Percentiles rank a stretch among this genome's conserved stretches.
phyloP scores from a whole-genome alignment of 352 stramenopile genomes.

The Pythium biforme region DNA sequence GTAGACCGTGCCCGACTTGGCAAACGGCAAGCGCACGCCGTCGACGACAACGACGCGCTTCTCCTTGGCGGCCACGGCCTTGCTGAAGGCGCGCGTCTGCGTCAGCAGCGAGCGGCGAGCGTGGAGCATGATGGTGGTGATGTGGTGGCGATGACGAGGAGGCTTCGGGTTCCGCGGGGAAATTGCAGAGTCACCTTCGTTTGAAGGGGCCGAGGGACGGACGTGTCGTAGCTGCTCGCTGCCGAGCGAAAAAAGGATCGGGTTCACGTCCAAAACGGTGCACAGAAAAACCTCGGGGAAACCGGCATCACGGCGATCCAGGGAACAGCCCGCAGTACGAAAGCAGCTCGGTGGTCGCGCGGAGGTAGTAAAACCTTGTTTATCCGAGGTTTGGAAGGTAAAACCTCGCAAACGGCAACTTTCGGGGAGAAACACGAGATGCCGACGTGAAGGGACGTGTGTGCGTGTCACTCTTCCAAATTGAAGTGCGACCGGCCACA shows the following conservation, averaged over 20 bases:
- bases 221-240: not conserved
- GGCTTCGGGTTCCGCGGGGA: not conserved
- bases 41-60: slow-evolving; percentile 93
- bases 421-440: slow-evolving; percentile 14
- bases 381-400: slow-evolving; percentile 3
- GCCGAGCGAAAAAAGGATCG: slow-evolving; percentile 2
- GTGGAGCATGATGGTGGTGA: slow-evolving; percentile 28
- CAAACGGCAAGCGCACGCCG: slow-evolving; percentile 94
- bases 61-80: slow-evolving; percentile 28
- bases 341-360: slow-evolving; percentile 16
- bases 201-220: not conserved
- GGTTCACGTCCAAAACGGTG: slow-evolving; percentile 16
- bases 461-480: slow-evolving; percentile 28
- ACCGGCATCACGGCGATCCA: too few relatives aligned
- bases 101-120: slow-evolving; percentile 30
- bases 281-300: slow-evolving; percentile 19
- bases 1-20: slow-evolving; percentile 94
- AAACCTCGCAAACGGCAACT: slow-evolving; percentile 22
- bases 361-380: slow-evolving; percentile 6
- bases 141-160: not conserved
- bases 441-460: slow-evolving; percentile 25
- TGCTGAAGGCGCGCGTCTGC: slow-evolving; percentile 41
- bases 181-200: slow-evolving; percentile 25
- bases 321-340: too few relatives aligned
- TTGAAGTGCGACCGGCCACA: slow-evolving; percentile 16